Percentiles rank a stretch among this genome's conserved stretches.
These are phyloP conservation scores for Penicillium sp. DNA, from an alignment of 2,329 filamentous ascomycete genomes.

Conservation along the genomic window DNA sequence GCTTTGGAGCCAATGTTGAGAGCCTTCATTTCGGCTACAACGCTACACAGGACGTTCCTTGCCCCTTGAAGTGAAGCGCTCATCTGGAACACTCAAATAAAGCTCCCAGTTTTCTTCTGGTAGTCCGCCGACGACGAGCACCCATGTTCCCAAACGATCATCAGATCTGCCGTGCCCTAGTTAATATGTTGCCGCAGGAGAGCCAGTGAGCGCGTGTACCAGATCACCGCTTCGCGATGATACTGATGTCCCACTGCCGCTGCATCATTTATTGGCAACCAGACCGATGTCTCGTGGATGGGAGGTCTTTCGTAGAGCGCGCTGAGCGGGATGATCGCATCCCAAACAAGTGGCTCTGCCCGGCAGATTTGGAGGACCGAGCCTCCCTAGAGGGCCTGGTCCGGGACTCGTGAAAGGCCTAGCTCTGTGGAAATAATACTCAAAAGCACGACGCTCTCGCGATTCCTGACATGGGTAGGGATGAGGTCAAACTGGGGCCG, in stretches of 20 bases:
- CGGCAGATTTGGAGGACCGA: conserved; percentile 23
- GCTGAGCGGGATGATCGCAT: conserved; percentile 24
- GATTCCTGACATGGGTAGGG: background rate
- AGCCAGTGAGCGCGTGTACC: conserved; percentile 17
- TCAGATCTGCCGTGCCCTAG: conserved; percentile 10
- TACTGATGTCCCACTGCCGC: conserved; percentile 8
- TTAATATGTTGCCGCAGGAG: conserved; percentile 13
- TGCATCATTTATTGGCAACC: conserved; percentile 9
- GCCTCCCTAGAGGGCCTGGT: conserved; percentile 22
- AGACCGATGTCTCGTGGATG: conserved; percentile 9
- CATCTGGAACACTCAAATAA: no score
- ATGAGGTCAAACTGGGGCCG: background rate
- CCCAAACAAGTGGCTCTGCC: conserved; percentile 21
- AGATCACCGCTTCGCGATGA: conserved; percentile 13
- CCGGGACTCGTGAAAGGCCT: conserved; percentile 21
- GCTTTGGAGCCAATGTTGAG: no score
- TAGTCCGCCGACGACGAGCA: no score
- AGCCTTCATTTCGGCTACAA: no score
- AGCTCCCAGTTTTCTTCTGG: no score
- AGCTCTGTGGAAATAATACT: conserved; percentile 21
- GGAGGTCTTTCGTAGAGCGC: conserved; percentile 21
- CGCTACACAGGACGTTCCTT: no score
- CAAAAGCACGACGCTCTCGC: conserved; percentile 23
- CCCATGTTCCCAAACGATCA: background rate
- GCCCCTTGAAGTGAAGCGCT: no score